These are phyloP conservation scores for Flaveria trinervia DNA, from an alignment of 129 eudicot genomes.

Conservation along the genomic window DNA sequence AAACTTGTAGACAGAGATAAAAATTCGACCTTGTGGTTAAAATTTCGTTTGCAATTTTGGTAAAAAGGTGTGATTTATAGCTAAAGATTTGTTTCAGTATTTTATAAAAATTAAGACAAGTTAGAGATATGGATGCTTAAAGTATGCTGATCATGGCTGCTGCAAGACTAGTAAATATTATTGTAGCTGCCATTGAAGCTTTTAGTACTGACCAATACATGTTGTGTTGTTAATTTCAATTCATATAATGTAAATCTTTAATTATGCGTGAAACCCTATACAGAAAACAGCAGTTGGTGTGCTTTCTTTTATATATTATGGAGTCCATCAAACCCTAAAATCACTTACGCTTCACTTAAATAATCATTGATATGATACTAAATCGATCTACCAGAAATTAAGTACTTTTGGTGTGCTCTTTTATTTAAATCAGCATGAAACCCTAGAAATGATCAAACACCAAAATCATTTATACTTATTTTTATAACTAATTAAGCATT, in stretches of 20 bases:
- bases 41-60: not conserved
- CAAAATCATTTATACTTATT: too few relatives aligned
- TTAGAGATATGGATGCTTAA: not conserved
- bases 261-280: not conserved
- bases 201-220: not conserved
- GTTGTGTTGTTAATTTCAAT: not conserved
- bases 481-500: too few relatives aligned
- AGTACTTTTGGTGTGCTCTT: not conserved
- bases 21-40: not conserved
- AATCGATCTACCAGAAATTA: too few relatives aligned
- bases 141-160: too few relatives aligned
- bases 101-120: not conserved
- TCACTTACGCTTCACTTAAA: slow-evolving; percentile 8
- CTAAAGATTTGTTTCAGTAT: not conserved
- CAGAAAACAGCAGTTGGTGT: not conserved
- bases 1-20: not conserved
- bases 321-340: slow-evolving; percentile 27
- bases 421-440: slow-evolving; percentile 3
- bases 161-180: not conserved
- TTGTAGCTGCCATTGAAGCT: not conserved
- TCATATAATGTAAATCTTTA: slow-evolving; percentile 11
- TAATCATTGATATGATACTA: not conserved
- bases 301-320: not conserved
- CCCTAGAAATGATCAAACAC: not conserved
- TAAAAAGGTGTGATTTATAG: not conserved